Percentiles rank a stretch among this genome's conserved stretches.
These are phyloP conservation scores for Trichosporon ovoides DNA, from an alignment of 1,284 basidiomycete species.

Conservation along the genomic window DNA sequence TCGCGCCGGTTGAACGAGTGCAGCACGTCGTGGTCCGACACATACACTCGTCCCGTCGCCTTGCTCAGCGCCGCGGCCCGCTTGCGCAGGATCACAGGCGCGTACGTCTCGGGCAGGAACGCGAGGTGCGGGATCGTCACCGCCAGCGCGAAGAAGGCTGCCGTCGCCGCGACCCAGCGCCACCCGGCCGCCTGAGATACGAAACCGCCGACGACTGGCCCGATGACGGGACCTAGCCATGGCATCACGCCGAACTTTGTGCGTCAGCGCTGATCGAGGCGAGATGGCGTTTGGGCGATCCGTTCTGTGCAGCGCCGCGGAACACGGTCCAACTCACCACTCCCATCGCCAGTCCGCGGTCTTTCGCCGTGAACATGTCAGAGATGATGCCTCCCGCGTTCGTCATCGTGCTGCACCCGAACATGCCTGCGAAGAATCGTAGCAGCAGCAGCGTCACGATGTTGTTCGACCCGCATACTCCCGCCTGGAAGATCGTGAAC, in stretches of 20 bases:
- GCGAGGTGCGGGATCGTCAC: slow-evolving; percentile 32
- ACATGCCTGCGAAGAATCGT: slow-evolving; percentile 49
- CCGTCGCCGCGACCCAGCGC: slow-evolving; percentile 60
- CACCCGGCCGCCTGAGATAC: slow-evolving; percentile 27
- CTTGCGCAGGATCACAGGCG: slow-evolving; percentile 42
- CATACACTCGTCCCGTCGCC: slow-evolving; percentile 37
- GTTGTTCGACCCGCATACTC: slow-evolving; percentile 45
- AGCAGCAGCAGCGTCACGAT: slow-evolving; percentile 49
- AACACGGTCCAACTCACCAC: slow-evolving; percentile 31
- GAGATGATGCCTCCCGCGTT: slow-evolving; percentile 50
- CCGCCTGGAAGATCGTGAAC: slow-evolving; percentile 49
- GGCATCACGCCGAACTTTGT: slow-evolving; percentile 49
- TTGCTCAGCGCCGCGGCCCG: slow-evolving; percentile 34
- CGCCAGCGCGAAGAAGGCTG: slow-evolving; percentile 51
- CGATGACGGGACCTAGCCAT: slow-evolving; percentile 42
- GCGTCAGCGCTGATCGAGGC: no score
- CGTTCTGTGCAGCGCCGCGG: background rate
- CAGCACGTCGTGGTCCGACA: slow-evolving; percentile 45
- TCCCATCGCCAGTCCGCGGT: slow-evolving; percentile 49
- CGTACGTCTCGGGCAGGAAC: slow-evolving; percentile 47
- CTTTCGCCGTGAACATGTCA: slow-evolving; percentile 47
- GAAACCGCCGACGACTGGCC: slow-evolving; percentile 16
- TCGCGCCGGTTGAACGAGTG: slow-evolving; percentile 32
- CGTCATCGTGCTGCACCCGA: slow-evolving; percentile 48
- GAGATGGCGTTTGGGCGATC: no score